Conservation (phyloP, 2,329 filamentous ascomycete genomes). For the Xylariaceae sp. region DNA sequence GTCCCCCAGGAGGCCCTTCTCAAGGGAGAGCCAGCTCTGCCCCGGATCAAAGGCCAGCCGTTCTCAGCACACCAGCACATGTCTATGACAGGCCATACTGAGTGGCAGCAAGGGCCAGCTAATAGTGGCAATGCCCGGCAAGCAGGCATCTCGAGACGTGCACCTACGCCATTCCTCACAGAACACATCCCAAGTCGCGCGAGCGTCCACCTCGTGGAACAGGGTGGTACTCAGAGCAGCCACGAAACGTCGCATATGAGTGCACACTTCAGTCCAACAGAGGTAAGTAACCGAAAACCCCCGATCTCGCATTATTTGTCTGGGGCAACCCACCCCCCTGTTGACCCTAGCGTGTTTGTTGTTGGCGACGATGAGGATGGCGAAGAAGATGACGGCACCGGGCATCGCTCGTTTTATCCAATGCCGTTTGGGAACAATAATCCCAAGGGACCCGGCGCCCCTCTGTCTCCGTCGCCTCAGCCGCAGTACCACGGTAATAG, state of each 20-base stretch:
- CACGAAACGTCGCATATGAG: no score
- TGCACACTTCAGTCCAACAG: no score
- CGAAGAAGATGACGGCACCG: background rate
- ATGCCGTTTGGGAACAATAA: no score
- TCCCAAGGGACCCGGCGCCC: no score
- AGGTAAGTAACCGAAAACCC: background rate
- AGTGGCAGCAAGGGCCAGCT: background rate
- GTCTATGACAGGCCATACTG: background rate
- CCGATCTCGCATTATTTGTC: no score
- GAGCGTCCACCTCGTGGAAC: background rate
- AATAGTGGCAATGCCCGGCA: background rate
- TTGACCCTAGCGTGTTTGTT: conserved; percentile 7
- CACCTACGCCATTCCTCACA: background rate
- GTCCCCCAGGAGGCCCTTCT: conserved; percentile 29
- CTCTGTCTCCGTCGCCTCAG: background rate
- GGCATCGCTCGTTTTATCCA: no score
- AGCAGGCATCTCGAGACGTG: no score
- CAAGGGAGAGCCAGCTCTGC: conserved; percentile 2
- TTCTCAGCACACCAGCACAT: conserved; percentile 11
- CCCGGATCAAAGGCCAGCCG: background rate
- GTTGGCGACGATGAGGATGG: background rate
- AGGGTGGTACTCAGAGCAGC: no score
- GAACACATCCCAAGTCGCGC: background rate
- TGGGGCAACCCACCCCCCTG: background rate
- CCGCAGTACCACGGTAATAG: conserved; percentile 2